A percentile compares a stretch with the other conserved stretches of the same genome.
Conservation (phyloP, 148 eudicot species). For the Fagopyrum tataricum region DNA sequence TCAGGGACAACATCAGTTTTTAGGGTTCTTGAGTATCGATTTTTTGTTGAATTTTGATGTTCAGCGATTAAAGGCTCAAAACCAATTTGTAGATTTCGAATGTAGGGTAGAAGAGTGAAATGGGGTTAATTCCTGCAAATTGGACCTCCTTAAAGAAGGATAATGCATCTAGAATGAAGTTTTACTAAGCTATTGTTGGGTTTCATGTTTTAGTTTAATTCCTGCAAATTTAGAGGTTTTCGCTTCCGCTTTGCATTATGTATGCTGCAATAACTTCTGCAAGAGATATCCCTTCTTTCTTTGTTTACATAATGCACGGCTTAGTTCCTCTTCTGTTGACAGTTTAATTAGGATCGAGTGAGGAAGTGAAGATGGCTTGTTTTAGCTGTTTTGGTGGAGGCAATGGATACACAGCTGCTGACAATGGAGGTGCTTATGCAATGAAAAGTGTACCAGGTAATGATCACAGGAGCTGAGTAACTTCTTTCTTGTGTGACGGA, state of each 20-base stretch:
- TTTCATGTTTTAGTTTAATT: too few species aligned
- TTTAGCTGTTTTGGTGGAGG: constrained; percentile 2
- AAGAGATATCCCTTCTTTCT: not conserved
- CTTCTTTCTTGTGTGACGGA: too few species aligned
- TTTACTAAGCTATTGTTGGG: too few species aligned
- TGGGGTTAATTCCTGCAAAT: not conserved
- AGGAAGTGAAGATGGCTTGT: constrained; percentile 6
- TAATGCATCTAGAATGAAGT: not conserved
- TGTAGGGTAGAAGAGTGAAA: not conserved
- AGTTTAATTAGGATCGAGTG: not conserved
- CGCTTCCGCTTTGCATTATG: too few species aligned
- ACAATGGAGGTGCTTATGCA: constrained; percentile 7
- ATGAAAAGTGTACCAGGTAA: constrained; percentile 7
- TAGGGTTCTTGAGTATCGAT: not conserved
- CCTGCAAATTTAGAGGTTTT: too few species aligned
- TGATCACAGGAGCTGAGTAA: too few species aligned
- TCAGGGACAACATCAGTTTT: not conserved
- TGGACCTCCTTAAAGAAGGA: not conserved
- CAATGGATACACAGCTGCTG: not conserved
- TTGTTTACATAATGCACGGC: not conserved
- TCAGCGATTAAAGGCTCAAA: not conserved
- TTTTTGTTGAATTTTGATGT: not conserved
- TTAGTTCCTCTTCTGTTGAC: not conserved
- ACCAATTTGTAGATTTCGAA: not conserved
- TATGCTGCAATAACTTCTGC: not conserved